Evolutionary conservation across 768 basidiomycete genomes (phyloP).

Genomic region (Sporobolomyces roseus): DNA sequence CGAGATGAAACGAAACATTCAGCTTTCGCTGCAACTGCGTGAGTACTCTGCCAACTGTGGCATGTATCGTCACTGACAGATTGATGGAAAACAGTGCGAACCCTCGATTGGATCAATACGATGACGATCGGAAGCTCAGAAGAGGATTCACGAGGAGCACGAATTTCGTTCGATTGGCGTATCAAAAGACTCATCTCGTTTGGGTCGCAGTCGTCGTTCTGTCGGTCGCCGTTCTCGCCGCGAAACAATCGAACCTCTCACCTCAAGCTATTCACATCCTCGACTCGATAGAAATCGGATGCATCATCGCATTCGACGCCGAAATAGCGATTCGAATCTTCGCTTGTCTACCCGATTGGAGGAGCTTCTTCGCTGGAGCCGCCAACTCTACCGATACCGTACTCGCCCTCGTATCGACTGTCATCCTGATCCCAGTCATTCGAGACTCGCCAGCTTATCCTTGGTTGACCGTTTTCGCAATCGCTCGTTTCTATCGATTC

Average conservation of each 20-base stretch:
- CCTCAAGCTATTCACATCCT: constrained; percentile 33
- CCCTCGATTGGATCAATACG: not conserved
- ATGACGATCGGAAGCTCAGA: constrained; percentile 13
- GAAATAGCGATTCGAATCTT: constrained; percentile 76
- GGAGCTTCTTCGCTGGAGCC: constrained; percentile 61
- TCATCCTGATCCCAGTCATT: constrained; percentile 82
- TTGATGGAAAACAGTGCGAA: constrained; percentile 1
- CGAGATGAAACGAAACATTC: constrained; percentile 78
- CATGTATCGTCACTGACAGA: no score
- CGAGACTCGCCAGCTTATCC: constrained; percentile 63
- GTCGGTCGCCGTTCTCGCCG: constrained; percentile 69
- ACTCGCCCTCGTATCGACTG: constrained; percentile 67
- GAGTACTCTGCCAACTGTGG: no score
- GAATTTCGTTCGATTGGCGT: constrained; percentile 12
- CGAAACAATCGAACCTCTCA: constrained; percentile 55
- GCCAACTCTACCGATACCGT: constrained; percentile 70
- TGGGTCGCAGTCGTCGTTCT: constrained; percentile 73
- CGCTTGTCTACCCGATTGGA: constrained; percentile 69
- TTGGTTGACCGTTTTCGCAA: constrained; percentile 86
- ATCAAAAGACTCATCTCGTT: constrained; percentile 55
- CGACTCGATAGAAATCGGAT: constrained; percentile 65
- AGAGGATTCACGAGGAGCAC: constrained; percentile 9
- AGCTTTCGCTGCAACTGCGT: constrained; percentile 74
- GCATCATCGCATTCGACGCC: constrained; percentile 79
- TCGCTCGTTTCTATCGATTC: constrained; percentile 81